phyloP scores from a whole-genome alignment of 169 alveolate species.

The Prorocentrum cordatum region DNA sequence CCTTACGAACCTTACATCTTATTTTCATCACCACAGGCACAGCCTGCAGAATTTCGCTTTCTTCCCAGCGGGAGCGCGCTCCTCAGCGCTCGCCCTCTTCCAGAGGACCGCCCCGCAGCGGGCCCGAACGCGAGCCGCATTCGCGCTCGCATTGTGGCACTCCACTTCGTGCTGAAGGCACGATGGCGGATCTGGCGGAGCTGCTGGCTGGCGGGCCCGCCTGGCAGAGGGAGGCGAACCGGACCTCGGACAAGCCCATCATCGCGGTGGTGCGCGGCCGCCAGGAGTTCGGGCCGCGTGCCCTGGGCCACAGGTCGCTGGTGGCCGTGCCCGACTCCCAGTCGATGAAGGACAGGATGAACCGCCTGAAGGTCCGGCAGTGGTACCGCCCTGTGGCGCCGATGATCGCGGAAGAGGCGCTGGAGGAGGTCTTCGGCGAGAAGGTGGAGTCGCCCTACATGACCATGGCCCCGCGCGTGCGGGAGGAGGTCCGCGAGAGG shows the following conservation, averaged over 20 bases:
- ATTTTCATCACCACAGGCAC: too few relatives aligned
- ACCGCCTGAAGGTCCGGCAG: constrained; percentile 27
- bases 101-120: too few relatives aligned
- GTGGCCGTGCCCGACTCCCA: constrained; percentile 19
- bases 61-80: too few relatives aligned
- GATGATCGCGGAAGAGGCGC: constrained; percentile 39
- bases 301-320: constrained; percentile 39
- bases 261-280: constrained; percentile 32
- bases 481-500: background rate
- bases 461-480: constrained; percentile 18
- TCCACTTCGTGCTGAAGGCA: too few relatives aligned
- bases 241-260: background rate
- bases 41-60: too few relatives aligned
- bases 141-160: too few relatives aligned
- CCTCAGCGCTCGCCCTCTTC: too few relatives aligned
- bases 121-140: too few relatives aligned
- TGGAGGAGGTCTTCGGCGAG: constrained; percentile 13
- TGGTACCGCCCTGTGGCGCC: constrained; percentile 55
- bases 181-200: too few relatives aligned
- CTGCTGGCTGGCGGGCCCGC: constrained; percentile 8
- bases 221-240: background rate
- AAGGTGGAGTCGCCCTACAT: constrained; percentile 7
- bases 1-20: too few relatives aligned
- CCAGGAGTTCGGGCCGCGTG: constrained; percentile 42
- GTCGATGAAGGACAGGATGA: constrained; percentile 24